phyloP scores from a whole-genome alignment of 768 basidiomycete genomes.

The Lyophyllum semitale region DNA sequence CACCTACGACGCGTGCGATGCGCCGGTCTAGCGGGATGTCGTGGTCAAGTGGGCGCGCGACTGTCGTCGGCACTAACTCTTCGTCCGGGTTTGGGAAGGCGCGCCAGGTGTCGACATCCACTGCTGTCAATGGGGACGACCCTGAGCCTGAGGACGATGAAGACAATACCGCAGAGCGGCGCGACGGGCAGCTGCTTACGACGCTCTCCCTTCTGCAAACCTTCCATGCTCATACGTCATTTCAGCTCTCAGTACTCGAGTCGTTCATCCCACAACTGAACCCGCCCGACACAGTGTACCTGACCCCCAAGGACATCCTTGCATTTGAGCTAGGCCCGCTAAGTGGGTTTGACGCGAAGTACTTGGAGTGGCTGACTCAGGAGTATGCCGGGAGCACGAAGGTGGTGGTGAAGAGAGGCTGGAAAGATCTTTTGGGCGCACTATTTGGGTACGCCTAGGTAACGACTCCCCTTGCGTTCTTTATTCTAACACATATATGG shows the following conservation, averaged over 20 bases:
- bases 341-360: constrained; percentile 69
- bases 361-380: constrained; percentile 75
- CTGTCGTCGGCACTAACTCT: constrained; percentile 21
- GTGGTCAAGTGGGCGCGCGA: constrained; percentile 43
- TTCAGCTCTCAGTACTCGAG: constrained; percentile 54
- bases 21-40: constrained; percentile 54
- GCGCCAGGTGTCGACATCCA: constrained; percentile 29
- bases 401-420: constrained; percentile 46
- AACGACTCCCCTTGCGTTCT: neutral
- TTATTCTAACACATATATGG: neutral
- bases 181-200: constrained; percentile 38
- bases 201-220: constrained; percentile 66
- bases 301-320: constrained; percentile 65
- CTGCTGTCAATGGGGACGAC: constrained; percentile 14
- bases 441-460: neutral
- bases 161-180: constrained; percentile 24
- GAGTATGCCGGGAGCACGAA: constrained; percentile 57
- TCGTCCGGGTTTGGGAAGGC: constrained; percentile 24
- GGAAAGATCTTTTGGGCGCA: constrained; percentile 47
- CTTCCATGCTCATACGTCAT: constrained; percentile 65
- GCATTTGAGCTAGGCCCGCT: constrained; percentile 75
- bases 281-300: constrained; percentile 32
- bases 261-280: constrained; percentile 27
- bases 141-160: constrained; percentile 12
- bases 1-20: constrained; percentile 26